Conservation (phyloP, 306 rosid genomes). For the Boehmeria nivea region DNA sequence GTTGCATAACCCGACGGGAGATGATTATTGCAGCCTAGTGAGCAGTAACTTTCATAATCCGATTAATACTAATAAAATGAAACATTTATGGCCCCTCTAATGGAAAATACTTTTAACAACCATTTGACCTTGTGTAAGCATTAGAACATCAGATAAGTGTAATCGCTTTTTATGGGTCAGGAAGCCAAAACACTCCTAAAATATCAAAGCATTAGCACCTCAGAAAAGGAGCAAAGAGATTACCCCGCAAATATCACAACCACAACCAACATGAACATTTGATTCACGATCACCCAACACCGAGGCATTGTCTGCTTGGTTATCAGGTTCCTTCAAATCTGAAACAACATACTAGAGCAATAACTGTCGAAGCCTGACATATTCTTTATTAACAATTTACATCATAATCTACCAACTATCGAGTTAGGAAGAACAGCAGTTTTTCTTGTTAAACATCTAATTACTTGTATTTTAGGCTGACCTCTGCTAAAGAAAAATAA, state of each 20-base stretch:
- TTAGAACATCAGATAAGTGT: not conserved
- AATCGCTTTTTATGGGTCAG: not conserved
- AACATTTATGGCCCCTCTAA: no score
- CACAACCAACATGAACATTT: conserved; percentile 43
- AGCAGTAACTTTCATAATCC: no score
- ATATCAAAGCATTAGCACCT: conserved; percentile 1
- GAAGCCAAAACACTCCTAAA: conserved; percentile 5
- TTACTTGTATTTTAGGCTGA: no score
- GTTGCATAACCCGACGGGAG: no score
- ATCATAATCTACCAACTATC: no score
- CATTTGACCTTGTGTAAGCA: not conserved
- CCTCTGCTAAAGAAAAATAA: no score
- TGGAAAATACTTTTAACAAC: no score
- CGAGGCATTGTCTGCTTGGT: conserved; percentile 18
- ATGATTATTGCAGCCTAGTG: no score
- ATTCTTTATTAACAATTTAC: no score
- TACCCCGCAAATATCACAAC: conserved; percentile 96
- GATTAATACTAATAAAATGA: no score
- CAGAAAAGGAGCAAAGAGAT: conserved; percentile 24
- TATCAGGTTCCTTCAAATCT: conserved; percentile 37
- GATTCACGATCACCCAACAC: conserved; percentile 26
- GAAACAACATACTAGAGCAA: conserved; percentile 23
- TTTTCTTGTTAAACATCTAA: no score
- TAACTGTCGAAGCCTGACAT: conserved; percentile 4
- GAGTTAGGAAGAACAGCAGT: no score